A percentile compares a stretch with the other conserved stretches of the same genome.
Conservation (phyloP, 768 basidiomycete species). For the Suillus decipiens region DNA sequence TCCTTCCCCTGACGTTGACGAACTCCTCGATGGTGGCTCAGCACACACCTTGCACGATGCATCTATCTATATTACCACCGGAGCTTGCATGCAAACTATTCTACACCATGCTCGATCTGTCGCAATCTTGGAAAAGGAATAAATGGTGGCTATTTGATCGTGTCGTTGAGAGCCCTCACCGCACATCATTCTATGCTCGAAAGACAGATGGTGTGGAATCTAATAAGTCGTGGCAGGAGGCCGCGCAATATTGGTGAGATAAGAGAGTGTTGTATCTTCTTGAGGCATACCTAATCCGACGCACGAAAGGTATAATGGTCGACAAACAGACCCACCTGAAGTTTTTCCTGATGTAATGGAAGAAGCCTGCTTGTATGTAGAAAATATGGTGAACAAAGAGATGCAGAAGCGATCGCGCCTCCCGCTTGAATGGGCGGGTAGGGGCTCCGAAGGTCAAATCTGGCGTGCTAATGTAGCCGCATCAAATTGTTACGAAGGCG, state of each 20-base stretch:
- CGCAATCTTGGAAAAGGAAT: constrained; percentile 66
- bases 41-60: constrained; percentile 77
- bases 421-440: constrained; percentile 66
- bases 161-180: constrained; percentile 81
- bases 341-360: constrained; percentile 73
- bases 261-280: background rate
- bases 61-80: constrained; percentile 66
- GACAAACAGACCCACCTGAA: constrained; percentile 54
- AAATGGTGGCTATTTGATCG: constrained; percentile 87
- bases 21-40: constrained; percentile 64
- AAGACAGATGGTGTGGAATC: constrained; percentile 45
- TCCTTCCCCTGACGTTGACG: constrained; percentile 63
- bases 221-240: constrained; percentile 63
- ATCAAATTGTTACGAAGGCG: constrained; percentile 82
- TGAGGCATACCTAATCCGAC: background rate
- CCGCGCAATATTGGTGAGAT: constrained; percentile 72
- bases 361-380: constrained; percentile 71
- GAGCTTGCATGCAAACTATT: constrained; percentile 77
- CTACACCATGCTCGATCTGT: constrained; percentile 66
- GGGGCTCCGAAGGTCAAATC: constrained; percentile 24
- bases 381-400: constrained; percentile 70
- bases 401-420: constrained; percentile 61
- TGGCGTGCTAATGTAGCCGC: constrained; percentile 89
- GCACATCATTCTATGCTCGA: constrained; percentile 76
- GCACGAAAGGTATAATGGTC: constrained; percentile 74